Evolutionary conservation across 805 yeast genomes (phyloP).

Genomic region (Candida corydali): DNA sequence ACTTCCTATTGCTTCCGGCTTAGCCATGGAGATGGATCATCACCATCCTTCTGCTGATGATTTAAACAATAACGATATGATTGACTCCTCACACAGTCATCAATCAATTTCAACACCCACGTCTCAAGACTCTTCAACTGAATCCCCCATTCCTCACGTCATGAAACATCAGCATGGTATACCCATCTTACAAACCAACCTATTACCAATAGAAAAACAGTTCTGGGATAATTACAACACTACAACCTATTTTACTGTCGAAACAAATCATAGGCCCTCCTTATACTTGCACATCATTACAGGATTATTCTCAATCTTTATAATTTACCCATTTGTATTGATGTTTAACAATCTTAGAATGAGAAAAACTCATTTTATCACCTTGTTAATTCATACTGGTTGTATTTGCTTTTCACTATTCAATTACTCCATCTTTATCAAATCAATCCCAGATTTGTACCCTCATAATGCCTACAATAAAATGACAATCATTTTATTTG

Average conservation of each 20-base stretch:
- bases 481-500: conserved; percentile 58
- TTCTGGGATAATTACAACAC: conserved; percentile 81
- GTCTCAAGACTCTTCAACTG: conserved; percentile 3
- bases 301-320: conserved; percentile 39
- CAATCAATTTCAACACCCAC: conserved; percentile 1
- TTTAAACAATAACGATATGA: background rate
- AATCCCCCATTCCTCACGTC: conserved; percentile 31
- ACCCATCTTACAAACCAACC: conserved; percentile 64
- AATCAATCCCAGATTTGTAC: conserved; percentile 60
- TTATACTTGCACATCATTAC: conserved; percentile 53
- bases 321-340: conserved; percentile 66
- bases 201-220: conserved; percentile 65
- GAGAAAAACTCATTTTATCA: conserved; percentile 48
- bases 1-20: background rate
- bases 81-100: background rate
- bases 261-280: conserved; percentile 45
- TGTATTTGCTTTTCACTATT: conserved; percentile 48
- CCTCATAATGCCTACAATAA: conserved; percentile 71
- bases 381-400: conserved; percentile 47
- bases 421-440: conserved; percentile 52
- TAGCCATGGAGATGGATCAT: background rate
- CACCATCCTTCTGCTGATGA: background rate
- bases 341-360: conserved; percentile 59
- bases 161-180: conserved; percentile 56
- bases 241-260: conserved; percentile 63